These are phyloP conservation scores for Stromatinia cepivora DNA, from an alignment of 2,329 filamentous ascomycete genomes.

Conservation along the genomic window DNA sequence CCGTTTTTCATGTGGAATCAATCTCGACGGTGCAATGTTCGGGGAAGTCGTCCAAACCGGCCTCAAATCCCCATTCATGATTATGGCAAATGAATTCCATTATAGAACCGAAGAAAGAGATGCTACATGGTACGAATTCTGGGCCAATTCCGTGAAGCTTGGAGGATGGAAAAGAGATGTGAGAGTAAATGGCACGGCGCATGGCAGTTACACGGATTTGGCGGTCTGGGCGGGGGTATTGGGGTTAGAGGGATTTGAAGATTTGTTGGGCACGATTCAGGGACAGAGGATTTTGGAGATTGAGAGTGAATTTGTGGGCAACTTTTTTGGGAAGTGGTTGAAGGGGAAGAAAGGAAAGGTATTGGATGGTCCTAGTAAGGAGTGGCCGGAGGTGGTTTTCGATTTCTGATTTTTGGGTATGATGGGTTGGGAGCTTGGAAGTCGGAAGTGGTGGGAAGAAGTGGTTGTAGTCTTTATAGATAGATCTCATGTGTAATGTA, in stretches of 20 bases:
- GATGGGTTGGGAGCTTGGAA: not conserved
- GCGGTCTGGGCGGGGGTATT: conserved; percentile 5
- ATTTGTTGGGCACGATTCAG: conserved; percentile 29
- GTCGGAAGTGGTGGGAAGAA: not conserved
- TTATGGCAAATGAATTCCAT: conserved; percentile 37
- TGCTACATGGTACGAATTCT: conserved; percentile 38
- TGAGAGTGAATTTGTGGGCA: conserved; percentile 31
- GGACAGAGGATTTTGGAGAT: conserved; percentile 32
- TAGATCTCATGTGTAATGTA: not conserved
- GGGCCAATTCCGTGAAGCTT: conserved; percentile 24
- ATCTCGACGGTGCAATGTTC: conserved; percentile 44
- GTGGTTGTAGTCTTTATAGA: not conserved
- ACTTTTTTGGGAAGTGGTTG: conserved; percentile 33
- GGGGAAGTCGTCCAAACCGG: conserved; percentile 36
- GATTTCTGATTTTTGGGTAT: not conserved
- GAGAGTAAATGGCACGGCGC: conserved; percentile 36
- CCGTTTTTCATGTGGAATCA: conserved; percentile 42
- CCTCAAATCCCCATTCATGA: conserved; percentile 39
- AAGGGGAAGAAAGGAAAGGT: conserved; percentile 23
- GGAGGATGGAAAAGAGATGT: conserved; percentile 41
- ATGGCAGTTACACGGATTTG: conserved; percentile 41
- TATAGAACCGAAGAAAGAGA: conserved; percentile 34
- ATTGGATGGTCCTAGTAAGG: conserved; percentile 25
- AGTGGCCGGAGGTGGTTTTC: conserved; percentile 33
- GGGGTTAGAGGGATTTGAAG: conserved; percentile 5